Percentiles rank a stretch among this genome's conserved stretches.
Conservation (phyloP, 2,329 filamentous ascomycete genomes). For the Paecilomyces formosus region DNA sequence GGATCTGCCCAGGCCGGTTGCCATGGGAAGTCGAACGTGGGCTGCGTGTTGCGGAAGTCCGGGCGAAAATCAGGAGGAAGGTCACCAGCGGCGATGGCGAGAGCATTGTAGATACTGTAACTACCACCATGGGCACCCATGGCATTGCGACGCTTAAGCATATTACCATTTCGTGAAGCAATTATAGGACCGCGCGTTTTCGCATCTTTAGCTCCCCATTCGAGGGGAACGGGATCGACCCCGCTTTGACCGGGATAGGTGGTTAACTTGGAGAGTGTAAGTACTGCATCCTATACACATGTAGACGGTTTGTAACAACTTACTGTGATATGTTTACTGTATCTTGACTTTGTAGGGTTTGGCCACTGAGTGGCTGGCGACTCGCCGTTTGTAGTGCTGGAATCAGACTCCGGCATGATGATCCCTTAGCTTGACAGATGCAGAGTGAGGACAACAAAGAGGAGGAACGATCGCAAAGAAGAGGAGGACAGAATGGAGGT, state of each 20-base stretch:
- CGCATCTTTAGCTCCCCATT: slow-evolving; percentile 77
- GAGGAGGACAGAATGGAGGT: neutral
- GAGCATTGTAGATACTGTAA: slow-evolving; percentile 90
- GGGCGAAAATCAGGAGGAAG: slow-evolving; percentile 73
- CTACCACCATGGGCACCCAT: slow-evolving; percentile 76
- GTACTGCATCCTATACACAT: neutral
- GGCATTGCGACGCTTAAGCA: slow-evolving; percentile 38
- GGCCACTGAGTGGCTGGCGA: slow-evolving; percentile 13
- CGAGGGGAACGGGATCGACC: slow-evolving; percentile 80
- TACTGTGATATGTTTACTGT: slow-evolving; percentile 30
- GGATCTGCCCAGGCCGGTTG: slow-evolving; percentile 83
- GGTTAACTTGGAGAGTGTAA: slow-evolving; percentile 41
- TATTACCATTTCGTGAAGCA: slow-evolving; percentile 47
- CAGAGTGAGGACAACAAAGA: neutral
- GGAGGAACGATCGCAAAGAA: slow-evolving; percentile 1
- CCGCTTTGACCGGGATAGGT: slow-evolving; percentile 93
- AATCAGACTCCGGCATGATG: slow-evolving; percentile 19
- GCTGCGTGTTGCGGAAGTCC: slow-evolving; percentile 79
- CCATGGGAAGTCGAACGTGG: slow-evolving; percentile 79
- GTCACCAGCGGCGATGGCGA: slow-evolving; percentile 87
- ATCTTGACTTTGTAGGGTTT: slow-evolving; percentile 13
- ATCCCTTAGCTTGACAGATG: neutral
- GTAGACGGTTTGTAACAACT: slow-evolving; percentile 2
- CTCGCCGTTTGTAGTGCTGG: slow-evolving; percentile 9
- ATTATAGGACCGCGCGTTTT: slow-evolving; percentile 75